Evolutionary conservation across 768 basidiomycete species (phyloP).

Genomic region (Naganishia onofrii): DNA sequence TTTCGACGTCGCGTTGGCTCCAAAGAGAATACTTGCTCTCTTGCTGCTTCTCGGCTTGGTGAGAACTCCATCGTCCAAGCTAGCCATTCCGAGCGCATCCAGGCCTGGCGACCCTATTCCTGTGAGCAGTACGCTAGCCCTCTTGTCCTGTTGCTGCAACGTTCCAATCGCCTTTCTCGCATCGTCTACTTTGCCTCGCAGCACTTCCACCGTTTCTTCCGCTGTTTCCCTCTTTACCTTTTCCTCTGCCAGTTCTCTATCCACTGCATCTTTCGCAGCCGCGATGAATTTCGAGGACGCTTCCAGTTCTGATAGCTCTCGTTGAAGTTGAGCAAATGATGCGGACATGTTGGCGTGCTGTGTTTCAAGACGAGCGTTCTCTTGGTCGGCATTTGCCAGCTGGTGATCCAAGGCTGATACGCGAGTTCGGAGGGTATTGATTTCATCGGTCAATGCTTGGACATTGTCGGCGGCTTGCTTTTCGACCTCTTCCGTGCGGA

Average conservation of each 20-base stretch:
- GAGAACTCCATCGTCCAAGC: neutral
- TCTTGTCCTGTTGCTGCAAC: constrained; percentile 46
- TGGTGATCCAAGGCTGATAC: constrained; percentile 4
- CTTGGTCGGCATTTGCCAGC: constrained; percentile 2
- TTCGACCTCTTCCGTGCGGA: neutral
- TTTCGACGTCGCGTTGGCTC: constrained; percentile 3
- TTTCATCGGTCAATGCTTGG: constrained; percentile 6
- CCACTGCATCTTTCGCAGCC: constrained; percentile 49
- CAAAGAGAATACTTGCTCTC: constrained; percentile 37
- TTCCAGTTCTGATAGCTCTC: constrained; percentile 15
- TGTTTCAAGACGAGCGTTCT: constrained; percentile 13
- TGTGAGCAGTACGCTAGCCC: constrained; percentile 4
- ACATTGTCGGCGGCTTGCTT: neutral
- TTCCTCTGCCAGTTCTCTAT: constrained; percentile 43
- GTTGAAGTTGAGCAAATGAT: constrained; percentile 15
- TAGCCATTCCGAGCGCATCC: constrained; percentile 12
- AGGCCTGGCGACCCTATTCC: neutral
- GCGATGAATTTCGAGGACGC: constrained; percentile 35
- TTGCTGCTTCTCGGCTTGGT: constrained; percentile 27
- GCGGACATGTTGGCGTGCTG: constrained; percentile 6
- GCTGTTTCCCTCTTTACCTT: constrained; percentile 43
- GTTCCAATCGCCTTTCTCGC: constrained; percentile 45
- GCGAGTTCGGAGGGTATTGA: neutral
- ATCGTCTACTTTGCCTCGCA: constrained; percentile 47
- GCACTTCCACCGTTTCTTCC: constrained; percentile 46